phyloP scores from a whole-genome alignment of 208 protist genomes.

The Leishmania turanica region DNA sequence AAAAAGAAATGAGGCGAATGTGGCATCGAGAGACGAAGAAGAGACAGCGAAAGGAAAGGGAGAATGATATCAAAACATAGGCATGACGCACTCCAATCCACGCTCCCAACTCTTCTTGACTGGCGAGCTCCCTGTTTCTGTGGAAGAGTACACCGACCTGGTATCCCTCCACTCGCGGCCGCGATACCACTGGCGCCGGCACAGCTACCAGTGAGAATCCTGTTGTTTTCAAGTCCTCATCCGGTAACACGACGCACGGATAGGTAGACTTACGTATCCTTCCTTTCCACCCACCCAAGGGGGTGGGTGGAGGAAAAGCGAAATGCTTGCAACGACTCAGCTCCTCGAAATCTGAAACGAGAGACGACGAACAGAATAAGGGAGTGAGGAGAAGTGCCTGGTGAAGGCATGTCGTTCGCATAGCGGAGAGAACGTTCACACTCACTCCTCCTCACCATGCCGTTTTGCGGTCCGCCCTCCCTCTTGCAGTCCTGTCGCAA shows the following conservation, averaged over 20 bases:
- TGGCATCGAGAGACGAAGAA: neutral
- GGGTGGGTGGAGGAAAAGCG: neutral
- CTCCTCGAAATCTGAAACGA: constrained; percentile 1
- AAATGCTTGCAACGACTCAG: neutral
- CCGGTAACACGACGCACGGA: neutral
- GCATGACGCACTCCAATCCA: neutral
- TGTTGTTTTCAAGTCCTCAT: neutral
- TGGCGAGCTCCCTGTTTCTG: neutral
- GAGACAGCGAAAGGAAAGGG: neutral
- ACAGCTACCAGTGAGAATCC: neutral
- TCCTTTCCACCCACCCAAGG: neutral
- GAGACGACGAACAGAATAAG: neutral
- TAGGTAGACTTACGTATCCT: neutral
- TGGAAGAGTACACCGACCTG: neutral
- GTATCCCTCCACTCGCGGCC: neutral
- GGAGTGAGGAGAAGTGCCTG: neutral
- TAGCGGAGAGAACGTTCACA: neutral
- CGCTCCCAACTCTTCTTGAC: neutral
- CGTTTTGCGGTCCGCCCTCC: neutral
- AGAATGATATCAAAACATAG: neutral
- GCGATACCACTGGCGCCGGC: neutral
- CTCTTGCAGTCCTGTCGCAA: neutral
- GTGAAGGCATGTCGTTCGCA: neutral
- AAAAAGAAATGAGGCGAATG: neutral
- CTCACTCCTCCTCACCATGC: neutral